phyloP scores from a whole-genome alignment of 2,329 filamentous ascomycete species.

The Clonostachys rhizophaga region DNA sequence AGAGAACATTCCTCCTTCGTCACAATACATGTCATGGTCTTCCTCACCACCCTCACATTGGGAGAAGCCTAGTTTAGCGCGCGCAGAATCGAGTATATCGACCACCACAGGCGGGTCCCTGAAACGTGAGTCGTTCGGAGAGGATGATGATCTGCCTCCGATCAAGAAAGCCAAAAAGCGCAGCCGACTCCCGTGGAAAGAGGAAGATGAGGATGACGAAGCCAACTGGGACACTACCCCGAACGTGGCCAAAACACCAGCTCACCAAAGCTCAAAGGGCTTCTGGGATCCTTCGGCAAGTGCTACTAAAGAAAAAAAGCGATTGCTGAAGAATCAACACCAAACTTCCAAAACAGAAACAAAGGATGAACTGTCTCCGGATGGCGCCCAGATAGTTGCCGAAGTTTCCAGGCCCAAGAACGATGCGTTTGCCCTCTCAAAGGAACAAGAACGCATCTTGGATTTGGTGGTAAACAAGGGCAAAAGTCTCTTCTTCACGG shows the following conservation, averaged over 20 bases:
- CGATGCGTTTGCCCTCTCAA: slow-evolving; percentile 65
- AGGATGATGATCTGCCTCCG: slow-evolving; percentile 15
- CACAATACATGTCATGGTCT: slow-evolving; percentile 63
- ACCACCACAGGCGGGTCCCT: slow-evolving; percentile 13
- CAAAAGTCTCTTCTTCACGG: slow-evolving; percentile 96
- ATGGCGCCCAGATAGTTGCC: slow-evolving; percentile 28
- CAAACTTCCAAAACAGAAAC: slow-evolving; percentile 20
- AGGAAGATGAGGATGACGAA: slow-evolving; percentile 2
- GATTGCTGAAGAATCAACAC: slow-evolving; percentile 59
- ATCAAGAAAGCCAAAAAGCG: slow-evolving; percentile 52
- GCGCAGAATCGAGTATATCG: slow-evolving; percentile 7
- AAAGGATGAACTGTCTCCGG: slow-evolving; percentile 24
- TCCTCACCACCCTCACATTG: slow-evolving; percentile 53
- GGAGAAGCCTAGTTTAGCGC: slow-evolving; percentile 22
- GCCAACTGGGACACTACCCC: background rate
- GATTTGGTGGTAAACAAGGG: slow-evolving; percentile 74
- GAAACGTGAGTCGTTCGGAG: slow-evolving; percentile 37
- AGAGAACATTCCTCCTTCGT: slow-evolving; percentile 16
- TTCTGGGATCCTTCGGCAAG: slow-evolving; percentile 73
- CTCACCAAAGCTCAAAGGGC: slow-evolving; percentile 21
- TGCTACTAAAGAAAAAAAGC: slow-evolving; percentile 73
- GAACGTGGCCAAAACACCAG: slow-evolving; percentile 18
- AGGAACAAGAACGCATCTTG: slow-evolving; percentile 81
- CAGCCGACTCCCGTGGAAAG: slow-evolving; percentile 44
- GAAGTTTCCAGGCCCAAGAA: slow-evolving; percentile 34